Evolutionary conservation across 1,139 yeast species (phyloP).

Genomic region (Scheffersomyces quercinus): DNA sequence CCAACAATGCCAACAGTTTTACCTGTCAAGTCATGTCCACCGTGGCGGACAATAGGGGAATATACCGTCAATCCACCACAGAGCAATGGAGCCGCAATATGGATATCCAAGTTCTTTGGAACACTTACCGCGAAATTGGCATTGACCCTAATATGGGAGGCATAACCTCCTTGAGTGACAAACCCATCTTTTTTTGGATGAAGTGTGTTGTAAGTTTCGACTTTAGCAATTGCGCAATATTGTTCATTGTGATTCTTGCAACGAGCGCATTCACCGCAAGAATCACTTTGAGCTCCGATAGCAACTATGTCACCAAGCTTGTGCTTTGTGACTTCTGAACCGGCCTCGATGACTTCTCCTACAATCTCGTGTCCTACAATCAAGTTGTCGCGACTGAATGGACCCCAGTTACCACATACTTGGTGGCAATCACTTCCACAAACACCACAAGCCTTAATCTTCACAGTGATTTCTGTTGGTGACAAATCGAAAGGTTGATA

Average conservation of each 20-base stretch:
- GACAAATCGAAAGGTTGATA: slow-evolving; percentile 29
- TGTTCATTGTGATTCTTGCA: slow-evolving; percentile 45
- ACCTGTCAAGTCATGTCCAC: slow-evolving; percentile 35
- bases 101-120: slow-evolving; percentile 44
- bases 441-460: slow-evolving; percentile 39
- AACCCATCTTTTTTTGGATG: slow-evolving; percentile 42
- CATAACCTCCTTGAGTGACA: slow-evolving; percentile 55
- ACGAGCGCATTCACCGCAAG: slow-evolving; percentile 47
- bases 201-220: slow-evolving; percentile 41
- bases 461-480: slow-evolving; percentile 33
- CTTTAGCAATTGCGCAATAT: slow-evolving; percentile 41
- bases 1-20: slow-evolving; percentile 56
- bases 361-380: slow-evolving; percentile 54
- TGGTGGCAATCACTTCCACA: slow-evolving; percentile 47
- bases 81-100: slow-evolving; percentile 49
- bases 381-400: slow-evolving; percentile 20
- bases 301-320: slow-evolving; percentile 51
- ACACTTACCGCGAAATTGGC: slow-evolving; percentile 49
- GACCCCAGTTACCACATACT: slow-evolving; percentile 42
- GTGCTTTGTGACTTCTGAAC: slow-evolving; percentile 29
- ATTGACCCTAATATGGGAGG: slow-evolving; percentile 49
- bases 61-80: slow-evolving; percentile 57
- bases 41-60: slow-evolving; percentile 49
- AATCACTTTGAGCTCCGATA: slow-evolving; percentile 49
- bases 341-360: slow-evolving; percentile 44